These are phyloP conservation scores for Auriscalpium vulgare DNA, from an alignment of 768 basidiomycete species.

Conservation along the genomic window DNA sequence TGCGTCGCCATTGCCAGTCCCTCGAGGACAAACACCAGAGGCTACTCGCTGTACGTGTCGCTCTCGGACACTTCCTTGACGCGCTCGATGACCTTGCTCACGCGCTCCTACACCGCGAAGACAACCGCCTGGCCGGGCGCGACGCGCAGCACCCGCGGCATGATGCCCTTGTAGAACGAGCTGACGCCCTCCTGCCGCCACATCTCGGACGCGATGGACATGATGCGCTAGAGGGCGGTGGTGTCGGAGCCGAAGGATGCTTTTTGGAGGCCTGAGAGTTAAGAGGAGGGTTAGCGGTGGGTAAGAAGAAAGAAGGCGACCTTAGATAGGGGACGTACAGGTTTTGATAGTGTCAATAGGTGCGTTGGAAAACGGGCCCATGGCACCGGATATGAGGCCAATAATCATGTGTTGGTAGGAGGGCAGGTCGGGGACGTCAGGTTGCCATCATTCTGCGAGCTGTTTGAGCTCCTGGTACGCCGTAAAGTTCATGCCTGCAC, in stretches of 20 bases:
- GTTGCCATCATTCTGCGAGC: slow-evolving; percentile 68
- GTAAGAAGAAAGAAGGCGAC: no score
- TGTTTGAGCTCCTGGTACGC: slow-evolving; percentile 97
- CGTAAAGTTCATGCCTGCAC: slow-evolving; percentile 88
- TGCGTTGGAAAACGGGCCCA: slow-evolving; percentile 98
- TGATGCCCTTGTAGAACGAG: slow-evolving; percentile 98
- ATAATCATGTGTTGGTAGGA: slow-evolving; percentile 95
- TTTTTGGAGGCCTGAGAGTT: slow-evolving; percentile 69
- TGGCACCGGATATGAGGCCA: slow-evolving; percentile 92
- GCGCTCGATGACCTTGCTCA: slow-evolving; percentile 66
- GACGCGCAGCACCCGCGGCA: slow-evolving; percentile 90
- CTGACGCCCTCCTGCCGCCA: slow-evolving; percentile 81
- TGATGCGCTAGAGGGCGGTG: slow-evolving; percentile 72
- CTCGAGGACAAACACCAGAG: slow-evolving; percentile 49
- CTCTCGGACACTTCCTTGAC: slow-evolving; percentile 50
- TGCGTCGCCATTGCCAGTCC: slow-evolving; percentile 43
- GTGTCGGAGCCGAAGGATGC: slow-evolving; percentile 65
- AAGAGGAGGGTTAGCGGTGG: no score
- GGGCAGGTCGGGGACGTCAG: slow-evolving; percentile 71
- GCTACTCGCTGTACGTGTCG: slow-evolving; percentile 58
- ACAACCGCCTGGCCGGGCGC: slow-evolving; percentile 97
- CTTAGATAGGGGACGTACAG: slow-evolving; percentile 39
- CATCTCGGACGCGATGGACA: slow-evolving; percentile 83
- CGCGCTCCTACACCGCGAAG: slow-evolving; percentile 93
- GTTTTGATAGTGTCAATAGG: slow-evolving; percentile 95